Conservation (phyloP, 2,329 filamentous ascomycete species). For the Dactylellina parvicollis region DNA sequence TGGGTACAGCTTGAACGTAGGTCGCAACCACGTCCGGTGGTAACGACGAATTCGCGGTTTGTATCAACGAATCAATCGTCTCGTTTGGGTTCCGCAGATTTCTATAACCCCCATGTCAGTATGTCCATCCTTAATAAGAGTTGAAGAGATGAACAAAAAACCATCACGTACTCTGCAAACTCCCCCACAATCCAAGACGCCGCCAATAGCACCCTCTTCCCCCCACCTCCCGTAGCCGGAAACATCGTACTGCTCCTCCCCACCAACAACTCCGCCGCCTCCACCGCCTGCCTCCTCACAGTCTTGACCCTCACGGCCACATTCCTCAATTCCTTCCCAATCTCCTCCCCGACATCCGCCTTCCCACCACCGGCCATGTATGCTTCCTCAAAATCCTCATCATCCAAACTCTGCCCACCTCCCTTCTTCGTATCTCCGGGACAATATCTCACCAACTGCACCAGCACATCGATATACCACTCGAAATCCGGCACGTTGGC, state of each 20-base stretch:
- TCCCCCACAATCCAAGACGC: conserved; percentile 89
- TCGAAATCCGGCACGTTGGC: conserved; percentile 88
- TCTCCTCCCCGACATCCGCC: conserved; percentile 71
- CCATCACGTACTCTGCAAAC: conserved; percentile 70
- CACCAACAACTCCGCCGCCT: conserved; percentile 81
- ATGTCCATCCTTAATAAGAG: background rate
- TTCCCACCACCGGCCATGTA: conserved; percentile 37
- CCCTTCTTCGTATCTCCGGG: conserved; percentile 60
- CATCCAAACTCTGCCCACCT: conserved; percentile 40
- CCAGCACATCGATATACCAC: conserved; percentile 93
- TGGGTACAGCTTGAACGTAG: conserved; percentile 84
- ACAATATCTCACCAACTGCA: conserved; percentile 80
- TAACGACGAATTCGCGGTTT: conserved; percentile 69
- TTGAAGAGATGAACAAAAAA: background rate
- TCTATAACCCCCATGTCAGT: conserved; percentile 17
- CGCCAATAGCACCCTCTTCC: conserved; percentile 75
- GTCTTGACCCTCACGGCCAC: conserved; percentile 90
- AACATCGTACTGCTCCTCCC: conserved; percentile 66
- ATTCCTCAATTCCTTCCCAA: conserved; percentile 87
- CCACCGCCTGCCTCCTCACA: conserved; percentile 80
- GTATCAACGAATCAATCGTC: conserved; percentile 77
- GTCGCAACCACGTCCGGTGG: conserved; percentile 76
- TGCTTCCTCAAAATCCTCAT: conserved; percentile 43
- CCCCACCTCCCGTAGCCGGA: conserved; percentile 65
- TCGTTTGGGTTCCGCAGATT: conserved; percentile 73